Evolutionary conservation across 129 eudicot species (phyloP).

Genomic region (Logfia minima): DNA sequence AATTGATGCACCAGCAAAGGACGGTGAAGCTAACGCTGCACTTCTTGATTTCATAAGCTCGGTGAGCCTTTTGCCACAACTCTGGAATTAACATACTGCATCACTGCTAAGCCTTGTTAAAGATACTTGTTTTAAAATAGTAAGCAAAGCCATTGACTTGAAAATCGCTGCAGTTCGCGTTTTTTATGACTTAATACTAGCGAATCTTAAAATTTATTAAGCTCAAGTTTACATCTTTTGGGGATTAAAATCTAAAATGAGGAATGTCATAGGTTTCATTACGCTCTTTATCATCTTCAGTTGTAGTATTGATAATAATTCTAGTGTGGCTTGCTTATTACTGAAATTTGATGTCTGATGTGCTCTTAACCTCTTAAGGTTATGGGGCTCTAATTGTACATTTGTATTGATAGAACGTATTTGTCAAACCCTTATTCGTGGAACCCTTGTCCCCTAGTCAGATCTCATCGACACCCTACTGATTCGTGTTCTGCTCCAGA

Average conservation of each 20-base stretch:
- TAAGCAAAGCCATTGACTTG: slow-evolving; percentile 8
- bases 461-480: neutral
- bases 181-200: neutral
- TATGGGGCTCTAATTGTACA: neutral
- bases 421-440: neutral
- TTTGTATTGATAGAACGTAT: neutral
- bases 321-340: neutral
- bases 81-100: slow-evolving; percentile 1
- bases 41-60: slow-evolving; percentile 86
- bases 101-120: neutral
- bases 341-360: neutral
- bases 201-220: neutral
- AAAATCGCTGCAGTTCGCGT: neutral
- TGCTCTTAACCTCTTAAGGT: neutral
- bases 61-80: slow-evolving; percentile 38
- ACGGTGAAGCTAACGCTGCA: slow-evolving; percentile 98
- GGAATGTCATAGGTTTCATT: neutral
- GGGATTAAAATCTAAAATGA: neutral
- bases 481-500: neutral
- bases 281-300: neutral
- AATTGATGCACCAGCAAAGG: slow-evolving; percentile 95
- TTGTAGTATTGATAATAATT: neutral
- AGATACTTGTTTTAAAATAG: slow-evolving; percentile 5
- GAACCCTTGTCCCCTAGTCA: neutral
- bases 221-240: neutral